Conservation (phyloP, 2,329 filamentous ascomycete genomes). For the Monosporascus cannonballus region DNA sequence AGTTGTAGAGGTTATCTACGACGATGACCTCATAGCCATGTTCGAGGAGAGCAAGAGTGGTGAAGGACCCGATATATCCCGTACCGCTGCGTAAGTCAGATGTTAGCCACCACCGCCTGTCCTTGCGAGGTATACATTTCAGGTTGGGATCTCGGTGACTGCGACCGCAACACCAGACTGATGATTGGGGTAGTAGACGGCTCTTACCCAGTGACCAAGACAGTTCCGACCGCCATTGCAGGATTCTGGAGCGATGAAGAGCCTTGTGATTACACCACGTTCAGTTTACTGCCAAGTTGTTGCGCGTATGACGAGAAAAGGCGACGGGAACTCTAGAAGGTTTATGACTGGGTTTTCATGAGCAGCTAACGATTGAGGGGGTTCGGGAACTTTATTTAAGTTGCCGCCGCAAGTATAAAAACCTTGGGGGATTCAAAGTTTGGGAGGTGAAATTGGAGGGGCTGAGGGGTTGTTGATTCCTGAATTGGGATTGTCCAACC, state of each 20-base stretch:
- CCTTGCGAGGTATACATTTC: background rate
- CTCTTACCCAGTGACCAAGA: conserved; percentile 84
- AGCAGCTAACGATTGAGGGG: too few species aligned
- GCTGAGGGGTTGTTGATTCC: background rate
- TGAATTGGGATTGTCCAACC: background rate
- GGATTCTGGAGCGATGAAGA: conserved; percentile 3
- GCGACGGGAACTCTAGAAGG: too few species aligned
- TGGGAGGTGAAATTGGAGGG: background rate
- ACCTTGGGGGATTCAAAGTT: too few species aligned
- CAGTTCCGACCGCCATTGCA: conserved; percentile 75
- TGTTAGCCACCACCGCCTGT: conserved; percentile 2
- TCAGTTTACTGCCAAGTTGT: too few species aligned
- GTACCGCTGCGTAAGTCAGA: conserved; percentile 63
- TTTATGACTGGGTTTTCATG: too few species aligned
- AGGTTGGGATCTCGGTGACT: background rate
- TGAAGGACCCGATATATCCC: conserved; percentile 99
- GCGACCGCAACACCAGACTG: background rate
- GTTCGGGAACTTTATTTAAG: too few species aligned
- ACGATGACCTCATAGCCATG: conserved; percentile 96
- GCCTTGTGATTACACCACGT: too few species aligned
- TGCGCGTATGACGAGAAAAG: too few species aligned
- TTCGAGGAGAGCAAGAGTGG: conserved; percentile 81
- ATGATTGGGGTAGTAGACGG: background rate
- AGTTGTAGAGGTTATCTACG: conserved; percentile 96
- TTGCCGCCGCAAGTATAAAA: too few species aligned